phyloP scores from a whole-genome alignment of 78 protist species.

The Corallochytrium limacisporum region DNA sequence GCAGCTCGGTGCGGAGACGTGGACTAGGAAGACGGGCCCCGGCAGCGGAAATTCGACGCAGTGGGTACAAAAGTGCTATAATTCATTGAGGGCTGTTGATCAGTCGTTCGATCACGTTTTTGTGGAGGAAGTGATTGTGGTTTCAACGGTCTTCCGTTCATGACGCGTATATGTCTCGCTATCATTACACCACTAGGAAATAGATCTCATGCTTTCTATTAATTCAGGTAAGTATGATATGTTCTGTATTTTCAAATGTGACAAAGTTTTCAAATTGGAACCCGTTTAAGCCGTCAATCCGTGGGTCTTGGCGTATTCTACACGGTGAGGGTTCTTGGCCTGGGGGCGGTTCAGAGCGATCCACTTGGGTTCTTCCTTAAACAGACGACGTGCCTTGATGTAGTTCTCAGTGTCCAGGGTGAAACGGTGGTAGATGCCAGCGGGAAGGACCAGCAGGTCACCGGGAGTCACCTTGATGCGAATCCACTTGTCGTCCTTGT shows the following conservation, averaged over 20 bases:
- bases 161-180: neutral
- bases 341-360: slow-evolving; percentile 36
- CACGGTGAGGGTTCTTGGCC: neutral
- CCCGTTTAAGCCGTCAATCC: slow-evolving; percentile 1
- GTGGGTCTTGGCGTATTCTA: neutral
- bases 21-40: too few species aligned
- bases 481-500: slow-evolving; percentile 56
- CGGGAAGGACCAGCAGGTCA: slow-evolving; percentile 64
- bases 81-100: too few species aligned
- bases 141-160: neutral
- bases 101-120: too few species aligned
- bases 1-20: too few species aligned
- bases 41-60: too few species aligned
- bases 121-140: neutral
- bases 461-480: slow-evolving; percentile 47
- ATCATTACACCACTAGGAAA: too few species aligned
- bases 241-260: neutral
- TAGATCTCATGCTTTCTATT: neutral
- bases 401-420: slow-evolving; percentile 33
- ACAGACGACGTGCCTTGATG: slow-evolving; percentile 36
- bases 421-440: slow-evolving; percentile 78
- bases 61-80: too few species aligned
- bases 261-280: neutral
- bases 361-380: slow-evolving; percentile 45
- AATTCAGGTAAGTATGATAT: neutral